Evolutionary conservation across 768 basidiomycete genomes (phyloP).

Genomic region (Lentinula guzmanii): DNA sequence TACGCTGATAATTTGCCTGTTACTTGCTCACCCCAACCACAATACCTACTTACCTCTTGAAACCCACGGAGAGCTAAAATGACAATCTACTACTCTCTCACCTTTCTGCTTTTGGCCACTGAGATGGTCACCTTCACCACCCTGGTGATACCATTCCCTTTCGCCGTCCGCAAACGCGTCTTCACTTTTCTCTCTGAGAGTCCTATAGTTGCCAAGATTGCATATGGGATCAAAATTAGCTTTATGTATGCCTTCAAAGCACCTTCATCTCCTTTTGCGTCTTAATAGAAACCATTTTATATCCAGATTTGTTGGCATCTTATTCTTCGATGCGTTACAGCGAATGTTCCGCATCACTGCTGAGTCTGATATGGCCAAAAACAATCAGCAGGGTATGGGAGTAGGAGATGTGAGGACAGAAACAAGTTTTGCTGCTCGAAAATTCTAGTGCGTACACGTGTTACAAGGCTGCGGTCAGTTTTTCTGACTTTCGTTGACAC

Average conservation of each 20-base stretch:
- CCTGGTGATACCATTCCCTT: constrained; percentile 83
- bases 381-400: constrained; percentile 37
- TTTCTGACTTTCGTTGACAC: neutral
- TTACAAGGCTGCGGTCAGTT: neutral
- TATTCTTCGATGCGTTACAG: constrained; percentile 90
- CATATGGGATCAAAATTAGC: constrained; percentile 89
- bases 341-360: constrained; percentile 82
- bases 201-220: constrained; percentile 71
- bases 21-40: constrained; percentile 10
- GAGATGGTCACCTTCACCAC: constrained; percentile 87
- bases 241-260: constrained; percentile 64
- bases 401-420: constrained; percentile 70
- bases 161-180: constrained; percentile 59
- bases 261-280: neutral
- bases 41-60: neutral
- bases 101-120: constrained; percentile 73
- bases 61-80: constrained; percentile 9
- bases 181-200: constrained; percentile 72
- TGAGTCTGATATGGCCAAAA: constrained; percentile 64
- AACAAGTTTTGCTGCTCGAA: constrained; percentile 84
- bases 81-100: constrained; percentile 63
- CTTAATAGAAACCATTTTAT: neutral
- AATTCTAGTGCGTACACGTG: constrained; percentile 71
- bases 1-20: neutral
- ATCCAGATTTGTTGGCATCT: constrained; percentile 69